Base-by-base conservation (phyloP, 78 protist genomes). In the Dictyostelium firmibasis region DNA sequence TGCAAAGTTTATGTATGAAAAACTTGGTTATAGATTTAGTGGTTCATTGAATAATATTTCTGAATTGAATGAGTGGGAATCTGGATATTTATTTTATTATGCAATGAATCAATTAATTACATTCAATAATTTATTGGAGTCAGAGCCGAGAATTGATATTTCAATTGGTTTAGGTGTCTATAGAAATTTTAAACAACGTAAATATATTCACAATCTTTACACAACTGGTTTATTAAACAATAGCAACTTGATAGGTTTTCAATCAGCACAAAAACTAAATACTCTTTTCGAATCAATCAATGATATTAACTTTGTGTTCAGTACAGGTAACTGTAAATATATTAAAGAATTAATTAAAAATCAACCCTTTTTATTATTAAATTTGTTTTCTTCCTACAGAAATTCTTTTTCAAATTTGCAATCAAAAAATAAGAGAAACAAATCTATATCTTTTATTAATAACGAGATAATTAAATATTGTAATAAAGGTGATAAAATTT, bases 81-180 rank as follows among this genome's bases (percentile, higher is more conserved):
- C 75, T 67, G 75, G 75, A 23, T 67, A 67, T 67, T 67, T 67
- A 67, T 67, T 67, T 67, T 67, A 67, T 67, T 67, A 67, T 67
- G 35, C 75, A 2, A 67, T 67, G 13, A 5, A 67, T 10, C 7
- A 67, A 67, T 11, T 67, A 57, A 20, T 57, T 57, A 16, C 8
- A 44, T 44, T 13, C 10, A 44, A 44, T 44, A 44, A 44, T 50
- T 50, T 50, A 16, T 3, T 4, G 16, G 62, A 50, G 4, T 50
- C 62, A 57, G 7, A 57, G 16, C 62, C 62, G 16, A 50, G 16
- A 57, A 57, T 57, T 57, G 67, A 57, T 20, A 57, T 57, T 57
- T 57, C 67, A 57, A 57, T 57, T 20, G 27, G 67, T 57, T 57
- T 57, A 6, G 67, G 20, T 57, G 20, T 57, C 3, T 57, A 57